Evolutionary conservation across 2,329 filamentous ascomycete species (phyloP), one percentile per base, ranked within the genome.

Genomic region (Aspergillus carbonarius): DNA sequence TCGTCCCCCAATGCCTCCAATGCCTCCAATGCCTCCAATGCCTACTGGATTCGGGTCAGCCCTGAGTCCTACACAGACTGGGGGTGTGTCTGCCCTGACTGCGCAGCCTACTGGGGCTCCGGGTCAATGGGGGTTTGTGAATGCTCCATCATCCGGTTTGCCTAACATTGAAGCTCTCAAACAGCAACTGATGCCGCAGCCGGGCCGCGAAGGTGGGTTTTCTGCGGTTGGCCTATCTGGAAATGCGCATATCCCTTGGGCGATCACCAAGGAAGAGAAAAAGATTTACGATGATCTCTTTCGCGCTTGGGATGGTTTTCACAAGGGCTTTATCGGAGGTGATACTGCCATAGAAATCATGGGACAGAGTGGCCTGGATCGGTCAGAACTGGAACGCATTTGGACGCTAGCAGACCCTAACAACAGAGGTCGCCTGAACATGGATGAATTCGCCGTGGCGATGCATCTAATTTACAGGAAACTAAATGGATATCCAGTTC

Each of bases 381-480:
- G 96, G 76, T 81, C 88, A 25, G 95, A 98, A 67, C 80, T 99
- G 37, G 95, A 98, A 76, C 85, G 89, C 32, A 88, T 98, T 52
- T 99, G 95, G 95, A 98, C 95, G 9, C 81, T 99, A 59, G 89
- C 93, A 3, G 95, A 99, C 72, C 89, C 93, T 32, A 89, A 93
- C 63, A 97, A 99, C 76, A 95, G 95, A 74, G 95, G 95, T 17
- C 89, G 93, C 57, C 83, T 99, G 30, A 93, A 99, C 69, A 85
- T 98, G 70, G 95, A 99, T 72, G 95, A 99, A 72, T 99, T 99
- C 72, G 93, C 95, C 8, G 93, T 99, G 54, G 92, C 93, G 9
- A 99, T 99, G 95, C 95, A 99, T 83, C 80, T 99, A 77, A 99
- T 99, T 69, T 99, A 99, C 79, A 86, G 95, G 68, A 96, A 96